Base-by-base conservation (phyloP, 495 filamentous ascomycete genomes). In the Friedmanniomyces simplex region DNA sequence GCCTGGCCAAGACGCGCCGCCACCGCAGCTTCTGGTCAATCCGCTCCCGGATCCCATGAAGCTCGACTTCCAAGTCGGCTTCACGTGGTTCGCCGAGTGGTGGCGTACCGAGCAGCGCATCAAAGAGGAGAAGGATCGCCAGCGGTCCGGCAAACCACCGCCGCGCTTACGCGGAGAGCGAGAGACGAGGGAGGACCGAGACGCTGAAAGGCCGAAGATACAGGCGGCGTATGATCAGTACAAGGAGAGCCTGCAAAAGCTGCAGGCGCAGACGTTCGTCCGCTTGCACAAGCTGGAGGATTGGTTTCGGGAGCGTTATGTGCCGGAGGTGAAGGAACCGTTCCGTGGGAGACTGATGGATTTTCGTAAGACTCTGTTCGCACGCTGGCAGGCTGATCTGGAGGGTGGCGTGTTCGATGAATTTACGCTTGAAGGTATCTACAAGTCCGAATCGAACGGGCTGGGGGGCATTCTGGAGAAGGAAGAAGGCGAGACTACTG, bases 41-140 rank as follows among this genome's bases (percentile, higher is more conserved):
- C 88, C 86, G 2, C 69, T 96, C 34, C 77, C 82, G 16, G 88
- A 97, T 62, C 93, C 93, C 7, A 75, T 90, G 52, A 85, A 79
- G 50, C 76, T 97, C 11, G 86, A 95, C 14, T 95, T 86, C 61
- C 91, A 96, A 68, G 93, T 96, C 49, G 91, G 93, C 0, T 97
- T 97, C 73, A 95, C 86, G 24, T 97, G 84, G 71, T 99, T 94
- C 67, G 87, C 89, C 7, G 94, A 97, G 70, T 99, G 93, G 93
- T 96, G 91, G 90, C 77, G 90, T 54, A 72, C 78, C 11, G 89
- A 95, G 64, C 86, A 94, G 67, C 77, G 77, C 25, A 84, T 94
- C 56, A 91, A 89, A 66, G 88, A 94, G 52, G 89, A 95, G 57
- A 85, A 85, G 63, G 89, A 96, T 64, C 84, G 87, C 20, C 74